Conservation (phyloP, 2,329 filamentous ascomycete species). For the Xylaria digitata region DNA sequence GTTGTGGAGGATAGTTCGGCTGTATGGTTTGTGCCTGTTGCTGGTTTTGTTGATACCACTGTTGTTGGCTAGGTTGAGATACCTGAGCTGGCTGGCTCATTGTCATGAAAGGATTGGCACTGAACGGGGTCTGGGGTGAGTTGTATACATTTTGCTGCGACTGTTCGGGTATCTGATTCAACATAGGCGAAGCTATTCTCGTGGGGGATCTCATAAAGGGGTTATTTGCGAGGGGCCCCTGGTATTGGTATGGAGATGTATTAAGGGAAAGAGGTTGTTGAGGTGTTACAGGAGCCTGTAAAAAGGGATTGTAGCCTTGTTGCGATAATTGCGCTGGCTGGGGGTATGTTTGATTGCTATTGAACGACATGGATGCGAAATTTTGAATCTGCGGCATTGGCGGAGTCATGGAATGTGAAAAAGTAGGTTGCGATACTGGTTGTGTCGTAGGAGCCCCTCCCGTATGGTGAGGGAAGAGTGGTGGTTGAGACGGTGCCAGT, state of each 20-base stretch:
- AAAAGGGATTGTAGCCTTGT: conserved; percentile 65
- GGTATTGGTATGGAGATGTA: conserved; percentile 45
- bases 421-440: conserved; percentile 55
- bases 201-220: conserved; percentile 51
- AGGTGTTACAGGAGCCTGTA: conserved; percentile 50
- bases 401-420: conserved; percentile 59
- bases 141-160: conserved; percentile 53
- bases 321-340: conserved; percentile 54
- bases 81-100: conserved; percentile 47
- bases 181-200: conserved; percentile 47
- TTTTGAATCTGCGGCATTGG: conserved; percentile 57
- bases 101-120: conserved; percentile 52
- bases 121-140: conserved; percentile 45
- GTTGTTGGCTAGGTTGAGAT: conserved; percentile 42
- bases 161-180: conserved; percentile 53
- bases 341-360: conserved; percentile 58
- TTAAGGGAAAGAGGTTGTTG: conserved; percentile 49
- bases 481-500: conserved; percentile 66
- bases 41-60: conserved; percentile 36
- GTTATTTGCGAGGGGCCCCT: conserved; percentile 46
- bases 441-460: conserved; percentile 66
- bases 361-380: conserved; percentile 55
- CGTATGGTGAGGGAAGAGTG: conserved; percentile 80
- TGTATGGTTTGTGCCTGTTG: conserved; percentile 46
- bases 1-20: conserved; percentile 56